These are phyloP conservation scores for Mrakiaceae sp. DNA, from an alignment of 1,284 basidiomycete species.

Conservation along the genomic window DNA sequence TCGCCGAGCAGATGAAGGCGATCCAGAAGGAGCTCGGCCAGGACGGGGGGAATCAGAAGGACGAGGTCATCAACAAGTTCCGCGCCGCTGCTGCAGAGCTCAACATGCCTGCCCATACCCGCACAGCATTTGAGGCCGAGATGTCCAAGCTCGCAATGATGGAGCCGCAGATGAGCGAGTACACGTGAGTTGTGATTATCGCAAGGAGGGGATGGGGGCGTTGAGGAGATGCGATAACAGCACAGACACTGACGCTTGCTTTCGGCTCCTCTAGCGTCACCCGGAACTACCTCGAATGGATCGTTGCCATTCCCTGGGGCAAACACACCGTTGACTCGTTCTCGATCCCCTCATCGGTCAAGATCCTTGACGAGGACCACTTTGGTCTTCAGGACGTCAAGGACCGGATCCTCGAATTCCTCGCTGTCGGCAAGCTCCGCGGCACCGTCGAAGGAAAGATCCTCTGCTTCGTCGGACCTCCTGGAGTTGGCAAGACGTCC, in stretches of 20 bases:
- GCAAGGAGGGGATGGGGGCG: too few relatives aligned
- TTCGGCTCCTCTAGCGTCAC: slow-evolving; percentile 53
- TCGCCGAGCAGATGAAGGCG: slow-evolving; percentile 97
- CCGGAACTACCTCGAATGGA: slow-evolving; percentile 89
- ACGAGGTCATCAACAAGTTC: slow-evolving; percentile 64
- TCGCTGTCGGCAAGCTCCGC: slow-evolving; percentile 91
- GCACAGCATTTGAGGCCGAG: slow-evolving; percentile 96
- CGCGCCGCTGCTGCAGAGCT: slow-evolving; percentile 74
- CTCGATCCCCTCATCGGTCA: slow-evolving; percentile 70
- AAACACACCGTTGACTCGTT: slow-evolving; percentile 90
- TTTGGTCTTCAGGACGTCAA: slow-evolving; percentile 95
- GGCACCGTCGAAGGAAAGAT: slow-evolving; percentile 98
- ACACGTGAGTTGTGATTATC: slow-evolving; percentile 41
- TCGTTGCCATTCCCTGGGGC: slow-evolving; percentile 95
- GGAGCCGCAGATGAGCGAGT: slow-evolving; percentile 86
- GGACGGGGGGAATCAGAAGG: slow-evolving; percentile 82
- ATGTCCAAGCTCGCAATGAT: slow-evolving; percentile 81
- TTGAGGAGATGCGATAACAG: too few relatives aligned
- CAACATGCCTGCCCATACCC: slow-evolving; percentile 85
- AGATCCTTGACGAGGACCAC: slow-evolving; percentile 88
- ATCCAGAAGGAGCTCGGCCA: slow-evolving; percentile 99
- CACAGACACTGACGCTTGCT: neutral
- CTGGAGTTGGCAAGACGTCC: slow-evolving; percentile 91
- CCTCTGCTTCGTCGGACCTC: slow-evolving; percentile 89
- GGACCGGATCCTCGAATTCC: slow-evolving; percentile 93